Conservation (phyloP, 2,329 filamentous ascomycete species). For the Penicillium capsulatum region DNA sequence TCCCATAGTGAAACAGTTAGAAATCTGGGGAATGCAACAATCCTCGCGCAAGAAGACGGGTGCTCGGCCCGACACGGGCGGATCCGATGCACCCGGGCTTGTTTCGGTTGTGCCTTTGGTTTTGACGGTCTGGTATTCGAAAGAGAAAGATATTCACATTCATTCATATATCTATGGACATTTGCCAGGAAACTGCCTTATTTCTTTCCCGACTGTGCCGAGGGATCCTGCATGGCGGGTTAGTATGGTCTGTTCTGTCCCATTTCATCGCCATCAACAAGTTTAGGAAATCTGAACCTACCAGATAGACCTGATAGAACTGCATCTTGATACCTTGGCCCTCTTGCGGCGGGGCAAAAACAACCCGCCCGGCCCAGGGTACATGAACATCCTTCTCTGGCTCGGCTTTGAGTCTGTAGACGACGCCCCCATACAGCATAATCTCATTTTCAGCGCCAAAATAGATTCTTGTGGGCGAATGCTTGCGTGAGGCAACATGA, state of each 20-base stretch:
- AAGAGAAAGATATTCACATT: no score
- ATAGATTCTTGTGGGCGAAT: slow-evolving; percentile 29
- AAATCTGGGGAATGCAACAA: slow-evolving; percentile 4
- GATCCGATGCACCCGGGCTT: no score
- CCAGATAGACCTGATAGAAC: slow-evolving; percentile 42
- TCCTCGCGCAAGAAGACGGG: no score
- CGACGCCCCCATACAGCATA: slow-evolving; percentile 38
- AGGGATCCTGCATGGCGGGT: slow-evolving; percentile 27
- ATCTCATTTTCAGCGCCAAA: slow-evolving; percentile 34
- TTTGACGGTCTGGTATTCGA: no score
- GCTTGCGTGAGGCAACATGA: slow-evolving; percentile 33
- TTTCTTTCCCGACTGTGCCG: slow-evolving; percentile 35
- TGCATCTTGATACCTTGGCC: slow-evolving; percentile 31
- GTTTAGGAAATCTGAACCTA: slow-evolving; percentile 26
- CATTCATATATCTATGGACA: no score
- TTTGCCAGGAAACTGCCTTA: slow-evolving; percentile 13
- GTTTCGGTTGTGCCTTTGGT: no score
- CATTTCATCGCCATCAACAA: no score
- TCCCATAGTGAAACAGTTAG: slow-evolving; percentile 41
- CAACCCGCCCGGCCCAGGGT: slow-evolving; percentile 37
- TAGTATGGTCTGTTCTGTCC: no score
- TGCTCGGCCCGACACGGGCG: no score
- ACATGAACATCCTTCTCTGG: slow-evolving; percentile 32
- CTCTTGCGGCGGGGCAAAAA: slow-evolving; percentile 27
- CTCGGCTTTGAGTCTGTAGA: slow-evolving; percentile 32